Evolutionary conservation across 2,329 filamentous ascomycete species (phyloP), one percentile per base, ranked within the genome.

Genomic region (Botrytis cinerea): DNA sequence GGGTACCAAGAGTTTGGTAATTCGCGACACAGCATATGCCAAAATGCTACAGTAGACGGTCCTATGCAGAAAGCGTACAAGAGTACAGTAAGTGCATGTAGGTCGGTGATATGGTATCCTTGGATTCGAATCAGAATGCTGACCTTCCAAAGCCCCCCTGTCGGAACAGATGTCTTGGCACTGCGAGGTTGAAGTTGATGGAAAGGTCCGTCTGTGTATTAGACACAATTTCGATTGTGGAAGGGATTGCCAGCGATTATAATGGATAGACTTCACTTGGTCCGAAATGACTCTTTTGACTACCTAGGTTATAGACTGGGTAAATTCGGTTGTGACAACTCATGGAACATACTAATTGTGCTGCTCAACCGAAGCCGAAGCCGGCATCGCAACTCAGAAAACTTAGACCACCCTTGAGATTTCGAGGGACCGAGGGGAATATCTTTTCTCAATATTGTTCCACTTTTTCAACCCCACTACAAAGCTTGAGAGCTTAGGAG

Each of bases 371-470:
- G 62, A 66, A 48, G 48, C 66, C 48, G 66, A 68, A 54, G 35
- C n/a, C 66, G 66, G 66, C 48, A 68, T 68, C 46, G 48, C 66
- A 68, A 38, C 46, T 67, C 32, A 51, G 32, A 2, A 22, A 62
- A 40, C 25, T 64, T 20, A 43, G 48, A 35, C 46, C 38, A 61
- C 35, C 38, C 25, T 62, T 62, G 3, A 62, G 60, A 43, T 25
- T 35, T 45, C 20, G 18, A 64, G 48, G 66, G 18, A 68, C 68
- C 68, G 43, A 70, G 68, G 51, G n/a, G 46, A 62, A 43, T 20
- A 14, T 63, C 35, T 54, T 54, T 40, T 67, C 64, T 61, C 64
- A 54, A 67, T 51, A 67, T 54, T 67, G 64, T 57, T 68, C 64
- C 64, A 68, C 48, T 68, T 28, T 68, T 68, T 7, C 10, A 16